Evolutionary conservation across 352 stramenopile genomes (phyloP).

Genomic region (Pythium phragmiticola): DNA sequence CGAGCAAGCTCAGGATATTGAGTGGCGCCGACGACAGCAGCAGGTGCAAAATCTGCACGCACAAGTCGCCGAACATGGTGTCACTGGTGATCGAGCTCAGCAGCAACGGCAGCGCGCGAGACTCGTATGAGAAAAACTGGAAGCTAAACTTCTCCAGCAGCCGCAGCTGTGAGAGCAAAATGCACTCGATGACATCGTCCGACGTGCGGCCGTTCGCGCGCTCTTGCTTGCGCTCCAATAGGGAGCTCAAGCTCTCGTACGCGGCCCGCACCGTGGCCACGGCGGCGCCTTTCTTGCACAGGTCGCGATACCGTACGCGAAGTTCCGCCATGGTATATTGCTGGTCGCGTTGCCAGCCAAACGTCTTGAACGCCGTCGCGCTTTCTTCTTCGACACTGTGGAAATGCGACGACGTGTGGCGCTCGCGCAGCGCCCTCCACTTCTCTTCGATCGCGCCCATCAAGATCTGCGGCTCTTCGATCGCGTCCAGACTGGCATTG

Average conservation of each 20-base stretch:
- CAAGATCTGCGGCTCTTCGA: conserved; percentile 72
- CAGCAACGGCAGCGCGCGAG: conserved; percentile 59
- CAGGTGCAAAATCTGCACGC: conserved; percentile 22
- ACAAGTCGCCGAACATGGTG: conserved; percentile 18
- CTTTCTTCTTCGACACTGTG: conserved; percentile 41
- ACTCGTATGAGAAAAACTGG: conserved; percentile 81
- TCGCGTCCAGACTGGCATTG: conserved; percentile 51
- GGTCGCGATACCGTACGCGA: conserved; percentile 57
- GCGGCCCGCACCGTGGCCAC: conserved; percentile 52
- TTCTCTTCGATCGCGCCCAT: conserved; percentile 83
- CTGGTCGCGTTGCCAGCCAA: conserved; percentile 58
- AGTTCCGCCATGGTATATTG: conserved; percentile 50
- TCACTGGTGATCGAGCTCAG: conserved; percentile 28
- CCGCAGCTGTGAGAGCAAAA: conserved; percentile 63
- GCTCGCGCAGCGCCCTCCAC: conserved; percentile 54
- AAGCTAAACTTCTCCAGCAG: conserved; percentile 71
- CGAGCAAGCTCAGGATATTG: conserved; percentile 25
- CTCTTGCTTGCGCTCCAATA: conserved; percentile 54
- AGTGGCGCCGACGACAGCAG: conserved; percentile 22
- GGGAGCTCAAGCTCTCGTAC: conserved; percentile 55
- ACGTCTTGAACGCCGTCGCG: conserved; percentile 55
- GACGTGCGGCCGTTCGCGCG: conserved; percentile 49
- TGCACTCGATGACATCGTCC: conserved; percentile 67
- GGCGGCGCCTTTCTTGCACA: conserved; percentile 50
- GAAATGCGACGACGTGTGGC: conserved; percentile 39